phyloP scores from a whole-genome alignment of 352 stramenopile species.

The Pythium aphanidermatum region DNA sequence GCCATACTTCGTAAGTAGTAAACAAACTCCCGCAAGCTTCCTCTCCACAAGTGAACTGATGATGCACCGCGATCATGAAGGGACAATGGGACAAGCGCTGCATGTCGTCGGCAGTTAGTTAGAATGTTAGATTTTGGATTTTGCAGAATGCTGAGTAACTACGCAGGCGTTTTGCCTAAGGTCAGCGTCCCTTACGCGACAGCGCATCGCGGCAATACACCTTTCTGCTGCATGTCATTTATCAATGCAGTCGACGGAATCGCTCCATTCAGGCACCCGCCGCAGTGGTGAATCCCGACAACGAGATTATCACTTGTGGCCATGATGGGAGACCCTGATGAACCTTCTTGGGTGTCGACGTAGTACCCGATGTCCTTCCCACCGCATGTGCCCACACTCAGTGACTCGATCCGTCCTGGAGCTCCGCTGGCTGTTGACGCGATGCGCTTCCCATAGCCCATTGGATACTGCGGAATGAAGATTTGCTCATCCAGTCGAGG shows the following conservation, averaged over 20 bases:
- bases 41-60: too few relatives aligned
- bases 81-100: too few relatives aligned
- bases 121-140: too few relatives aligned
- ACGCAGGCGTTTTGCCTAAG: too few relatives aligned
- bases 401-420: constrained; percentile 25
- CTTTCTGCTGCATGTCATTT: constrained; percentile 27
- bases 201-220: constrained; percentile 16
- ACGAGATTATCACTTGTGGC: constrained; percentile 44
- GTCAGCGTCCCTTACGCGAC: constrained; percentile 5
- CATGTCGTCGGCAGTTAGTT: too few relatives aligned
- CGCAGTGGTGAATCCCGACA: constrained; percentile 74
- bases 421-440: constrained; percentile 18
- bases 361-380: constrained; percentile 60
- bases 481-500: constrained; percentile 29
- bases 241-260: constrained; percentile 53
- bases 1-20: too few relatives aligned
- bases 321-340: constrained; percentile 63
- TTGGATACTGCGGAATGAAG: constrained; percentile 38
- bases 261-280: constrained; percentile 60
- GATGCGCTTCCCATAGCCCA: constrained; percentile 33
- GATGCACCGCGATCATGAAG: too few relatives aligned
- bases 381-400: constrained; percentile 36
- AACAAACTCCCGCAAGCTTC: too few relatives aligned
- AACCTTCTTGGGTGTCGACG: constrained; percentile 66
- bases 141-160: too few relatives aligned